phyloP scores from a whole-genome alignment of 75 land plant genomes.

The Sequoiadendron giganteum region DNA sequence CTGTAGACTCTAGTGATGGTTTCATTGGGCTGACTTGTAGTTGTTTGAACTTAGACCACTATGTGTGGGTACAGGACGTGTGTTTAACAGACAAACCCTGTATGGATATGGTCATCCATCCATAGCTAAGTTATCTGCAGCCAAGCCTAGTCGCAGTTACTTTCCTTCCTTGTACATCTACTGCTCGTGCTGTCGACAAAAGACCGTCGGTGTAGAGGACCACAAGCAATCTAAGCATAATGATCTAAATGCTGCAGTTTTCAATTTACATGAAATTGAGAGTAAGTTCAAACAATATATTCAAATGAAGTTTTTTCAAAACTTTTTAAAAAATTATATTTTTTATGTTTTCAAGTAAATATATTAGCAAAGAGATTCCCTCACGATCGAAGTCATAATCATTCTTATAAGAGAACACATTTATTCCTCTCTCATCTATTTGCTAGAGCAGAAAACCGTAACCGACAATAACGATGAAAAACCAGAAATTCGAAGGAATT shows the following conservation, averaged over 20 bases:
- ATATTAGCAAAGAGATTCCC: neutral
- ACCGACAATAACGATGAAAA: no score
- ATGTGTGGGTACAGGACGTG: slow-evolving; percentile 83
- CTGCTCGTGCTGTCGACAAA: neutral
- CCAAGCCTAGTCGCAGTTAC: slow-evolving; percentile 16
- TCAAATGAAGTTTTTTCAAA: neutral
- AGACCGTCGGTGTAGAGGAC: neutral
- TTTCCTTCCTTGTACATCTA: slow-evolving; percentile 29
- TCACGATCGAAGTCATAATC: neutral
- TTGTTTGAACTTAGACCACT: slow-evolving; percentile 40
- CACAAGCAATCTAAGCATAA: slow-evolving; percentile 22
- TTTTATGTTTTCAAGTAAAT: neutral
- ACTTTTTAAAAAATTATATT: neutral
- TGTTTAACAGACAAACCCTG: slow-evolving; percentile 74
- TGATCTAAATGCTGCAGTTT: slow-evolving; percentile 86
- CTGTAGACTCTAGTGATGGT: no score
- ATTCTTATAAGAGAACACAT: no score
- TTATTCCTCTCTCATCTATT: no score
- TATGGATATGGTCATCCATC: slow-evolving; percentile 72
- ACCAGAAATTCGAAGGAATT: no score
- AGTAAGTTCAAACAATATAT: slow-evolving; percentile 33
- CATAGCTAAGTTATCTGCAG: slow-evolving; percentile 17
- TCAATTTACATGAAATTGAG: slow-evolving; percentile 83
- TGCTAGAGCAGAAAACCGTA: no score
- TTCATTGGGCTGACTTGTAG: no score